Base-by-base conservation (phyloP, 2,329 filamentous ascomycete species). In the Trichoderma sp. region DNA sequence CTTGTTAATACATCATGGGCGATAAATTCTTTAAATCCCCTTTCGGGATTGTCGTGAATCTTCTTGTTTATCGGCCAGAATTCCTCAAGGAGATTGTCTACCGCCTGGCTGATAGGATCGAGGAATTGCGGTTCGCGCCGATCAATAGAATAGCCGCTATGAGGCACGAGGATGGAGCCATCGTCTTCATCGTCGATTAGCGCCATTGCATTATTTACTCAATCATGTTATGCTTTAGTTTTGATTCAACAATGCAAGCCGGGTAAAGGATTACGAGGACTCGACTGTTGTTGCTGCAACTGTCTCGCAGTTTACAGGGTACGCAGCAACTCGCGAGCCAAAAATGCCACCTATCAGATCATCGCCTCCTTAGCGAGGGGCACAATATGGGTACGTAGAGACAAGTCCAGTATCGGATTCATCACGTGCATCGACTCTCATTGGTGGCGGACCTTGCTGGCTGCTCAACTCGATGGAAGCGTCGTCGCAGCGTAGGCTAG, bases 11-110 rank as follows among this genome's bases (percentile, higher is more conserved):
- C 72, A 16, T 80, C 75, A 68, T 84, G 82, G 0, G 83, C 82
- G 24, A 79, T 79, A 65, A 76, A 74, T 70, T 84, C 82, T 53
- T 82, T 74, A 70, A 79, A 83, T 5, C 77, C 79, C 2, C 82
- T 74, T 71, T 84, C 82, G 0, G 82, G 82, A 56, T 84, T 77
- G 53, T 80, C 79, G 72, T 83, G 82, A n/a, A 84, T 80, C 49
- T 77, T 75, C 8, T 79, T 77, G 70, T 79, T 82, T 47, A 83
- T 74, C 5, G 74, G 71, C 73, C 80, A 79, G 1, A 83, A 73
- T 0, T 70, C 70, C n/a, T 72, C 68, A 27, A 60, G 59, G 19
- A 72, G 68, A 21, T 59, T 61, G 19, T 74, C 53, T 31, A 77
- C 62, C 16, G 73, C 69, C 11, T 68, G 37, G 27, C 72, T 71